phyloP scores from a whole-genome alignment of 495 filamentous ascomycete species.

The Tuber calosporum region DNA sequence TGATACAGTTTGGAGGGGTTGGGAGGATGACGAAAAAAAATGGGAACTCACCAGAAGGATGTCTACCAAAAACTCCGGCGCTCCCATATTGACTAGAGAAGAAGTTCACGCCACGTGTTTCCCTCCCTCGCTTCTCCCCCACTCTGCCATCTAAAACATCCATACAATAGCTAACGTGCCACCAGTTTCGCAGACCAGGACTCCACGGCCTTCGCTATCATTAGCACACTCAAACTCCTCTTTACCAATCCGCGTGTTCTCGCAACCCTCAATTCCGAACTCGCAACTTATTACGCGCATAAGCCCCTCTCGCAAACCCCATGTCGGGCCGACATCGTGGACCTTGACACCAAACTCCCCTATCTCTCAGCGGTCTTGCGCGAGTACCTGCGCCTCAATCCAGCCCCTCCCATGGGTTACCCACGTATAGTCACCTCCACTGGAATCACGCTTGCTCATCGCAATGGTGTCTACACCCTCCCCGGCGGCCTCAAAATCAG shows the following conservation, averaged over 20 bases:
- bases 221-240: slow-evolving; percentile 52
- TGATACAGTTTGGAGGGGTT: neutral
- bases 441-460: slow-evolving; percentile 50
- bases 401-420: slow-evolving; percentile 53
- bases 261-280: slow-evolving; percentile 45
- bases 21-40: too few relatives aligned
- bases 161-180: neutral
- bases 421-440: slow-evolving; percentile 50
- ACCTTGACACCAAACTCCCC: slow-evolving; percentile 48
- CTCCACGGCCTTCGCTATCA: slow-evolving; percentile 56
- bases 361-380: slow-evolving; percentile 62
- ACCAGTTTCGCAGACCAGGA: slow-evolving; percentile 52
- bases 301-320: slow-evolving; percentile 39
- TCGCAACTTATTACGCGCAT: slow-evolving; percentile 43
- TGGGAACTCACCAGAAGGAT: too few relatives aligned
- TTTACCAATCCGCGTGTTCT: slow-evolving; percentile 47
- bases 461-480: slow-evolving; percentile 44
- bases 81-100: neutral
- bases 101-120: slow-evolving; percentile 45
- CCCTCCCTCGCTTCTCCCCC: neutral
- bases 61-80: neutral
- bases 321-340: slow-evolving; percentile 45
- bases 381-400: slow-evolving; percentile 60
- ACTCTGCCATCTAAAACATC: neutral
- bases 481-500: slow-evolving; percentile 51